Evolutionary conservation across 2,329 filamentous ascomycete genomes (phyloP), one percentile per base, ranked within the genome.

Genomic region (Lecanicillium sp.): DNA sequence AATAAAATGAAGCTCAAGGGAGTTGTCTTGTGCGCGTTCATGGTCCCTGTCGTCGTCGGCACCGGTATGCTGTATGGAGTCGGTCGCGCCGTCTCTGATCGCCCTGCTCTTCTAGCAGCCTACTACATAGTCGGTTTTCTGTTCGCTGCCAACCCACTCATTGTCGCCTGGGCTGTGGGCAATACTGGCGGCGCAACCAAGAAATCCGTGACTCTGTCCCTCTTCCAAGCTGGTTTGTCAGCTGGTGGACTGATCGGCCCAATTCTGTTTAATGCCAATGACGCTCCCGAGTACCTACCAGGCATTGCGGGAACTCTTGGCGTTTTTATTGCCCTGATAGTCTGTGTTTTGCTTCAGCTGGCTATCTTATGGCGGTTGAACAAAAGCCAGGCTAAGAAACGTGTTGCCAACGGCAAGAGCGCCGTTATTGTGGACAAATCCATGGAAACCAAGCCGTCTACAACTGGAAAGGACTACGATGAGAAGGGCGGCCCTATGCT

Each of bases 141-240:
- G 7, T 83, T 77, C 44, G 77, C 75, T 1, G 74, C 71, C 1
- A 81, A 80, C 48, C 79, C 79, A 0, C 60, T 84, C 9, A 71
- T 82, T 18, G 73, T 83, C 0, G 70, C 75, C 0, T 85, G 80
- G 80, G 77, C 83, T 40, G 69, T 83, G 4, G 76, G 71, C 5
- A 85, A 85, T 53, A 83, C 77, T 0, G 80, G 67, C 0, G 81
- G 80, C 4, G 73, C 70, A 13, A 83, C 78, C 3, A 83, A 85
- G 58, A 80, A 79, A 50, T 76, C 75, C 0, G 65, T 74, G 33
- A 68, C 77, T 27, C 77, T 81, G 67, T 73, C 72, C 0, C 57
- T 81, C 1, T 83, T 74, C 62, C 79, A 80, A 46, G 76, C 73
- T 1, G 78, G 73, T 0, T 67, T 69, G 2, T 71, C 75, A 0